phyloP scores from a whole-genome alignment of 2,329 filamentous ascomycete genomes.

The Neofusicoccum laricinum region DNA sequence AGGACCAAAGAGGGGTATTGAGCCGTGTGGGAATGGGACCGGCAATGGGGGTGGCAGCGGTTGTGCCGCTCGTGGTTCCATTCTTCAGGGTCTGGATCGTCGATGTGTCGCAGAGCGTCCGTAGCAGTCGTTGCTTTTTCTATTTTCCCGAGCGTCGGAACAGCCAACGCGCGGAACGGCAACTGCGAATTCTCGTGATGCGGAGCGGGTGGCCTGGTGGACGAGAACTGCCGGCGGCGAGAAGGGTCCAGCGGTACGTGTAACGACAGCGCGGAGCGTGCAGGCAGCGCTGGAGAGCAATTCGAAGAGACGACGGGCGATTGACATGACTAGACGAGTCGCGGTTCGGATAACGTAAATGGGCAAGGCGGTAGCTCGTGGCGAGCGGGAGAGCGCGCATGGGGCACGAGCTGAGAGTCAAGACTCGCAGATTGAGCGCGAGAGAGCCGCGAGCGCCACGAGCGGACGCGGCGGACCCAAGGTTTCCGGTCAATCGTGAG shows the following conservation, averaged over 20 bases:
- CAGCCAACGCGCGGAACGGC: neutral
- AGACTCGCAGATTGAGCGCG: neutral
- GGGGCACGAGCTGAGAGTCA: neutral
- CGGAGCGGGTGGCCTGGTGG: neutral
- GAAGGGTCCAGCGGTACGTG: neutral
- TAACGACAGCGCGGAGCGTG: neutral
- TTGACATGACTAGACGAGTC: neutral
- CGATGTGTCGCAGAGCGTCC: neutral
- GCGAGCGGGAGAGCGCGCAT: conserved; percentile 1
- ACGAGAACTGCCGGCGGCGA: too few relatives aligned
- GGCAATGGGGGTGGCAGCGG: neutral
- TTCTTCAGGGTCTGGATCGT: neutral
- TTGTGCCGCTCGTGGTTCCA: neutral
- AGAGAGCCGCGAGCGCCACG: too few relatives aligned
- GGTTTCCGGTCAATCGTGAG: neutral
- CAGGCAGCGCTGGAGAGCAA: neutral
- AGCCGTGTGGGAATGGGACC: neutral
- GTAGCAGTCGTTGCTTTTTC: neutral
- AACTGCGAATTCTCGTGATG: neutral
- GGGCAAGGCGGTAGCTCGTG: conserved; percentile 3
- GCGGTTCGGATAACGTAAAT: conserved; percentile 8
- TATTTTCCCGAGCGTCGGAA: neutral
- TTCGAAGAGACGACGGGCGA: neutral
- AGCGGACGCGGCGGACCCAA: neutral
- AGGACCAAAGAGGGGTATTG: neutral